Conservation (phyloP, 1,284 basidiomycete species). For the Ceratobasidium sp. region DNA sequence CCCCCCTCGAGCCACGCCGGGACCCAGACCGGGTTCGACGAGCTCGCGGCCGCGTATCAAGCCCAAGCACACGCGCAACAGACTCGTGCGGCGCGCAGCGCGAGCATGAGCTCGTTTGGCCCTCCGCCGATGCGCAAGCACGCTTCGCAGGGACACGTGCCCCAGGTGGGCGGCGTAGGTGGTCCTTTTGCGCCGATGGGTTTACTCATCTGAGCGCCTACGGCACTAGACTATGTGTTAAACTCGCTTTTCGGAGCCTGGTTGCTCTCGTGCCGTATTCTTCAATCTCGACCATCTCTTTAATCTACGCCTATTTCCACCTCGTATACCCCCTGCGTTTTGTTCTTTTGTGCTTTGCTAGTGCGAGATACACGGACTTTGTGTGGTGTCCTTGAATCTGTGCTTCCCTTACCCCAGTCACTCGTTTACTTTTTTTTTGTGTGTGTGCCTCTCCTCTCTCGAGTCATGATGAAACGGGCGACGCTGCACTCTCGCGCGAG, state of each 20-base stretch:
- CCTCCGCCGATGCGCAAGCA: slow-evolving; percentile 33
- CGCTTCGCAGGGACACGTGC: slow-evolving; percentile 30
- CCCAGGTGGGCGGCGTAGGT: slow-evolving; percentile 34
- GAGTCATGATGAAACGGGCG: neutral
- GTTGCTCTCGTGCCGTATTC: neutral
- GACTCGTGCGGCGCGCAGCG: slow-evolving; percentile 33
- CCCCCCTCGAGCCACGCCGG: slow-evolving; percentile 11
- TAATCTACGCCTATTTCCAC: neutral
- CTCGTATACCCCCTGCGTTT: slow-evolving; percentile 25
- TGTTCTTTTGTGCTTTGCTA: neutral
- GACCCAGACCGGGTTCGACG: slow-evolving; percentile 33
- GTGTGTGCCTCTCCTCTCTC: neutral
- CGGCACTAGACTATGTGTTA: slow-evolving; percentile 6
- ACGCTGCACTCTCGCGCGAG: slow-evolving; percentile 1
- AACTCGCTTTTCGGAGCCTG: neutral
- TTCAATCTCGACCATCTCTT: neutral
- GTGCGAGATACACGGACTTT: slow-evolving; percentile 19
- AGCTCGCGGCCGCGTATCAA: slow-evolving; percentile 15
- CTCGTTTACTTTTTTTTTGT: neutral
- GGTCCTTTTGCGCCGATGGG: slow-evolving; percentile 35
- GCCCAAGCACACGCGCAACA: slow-evolving; percentile 6
- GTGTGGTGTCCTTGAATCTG: slow-evolving; percentile 1
- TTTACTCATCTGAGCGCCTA: slow-evolving; percentile 31
- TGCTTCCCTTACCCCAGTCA: neutral
- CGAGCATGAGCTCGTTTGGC: slow-evolving; percentile 20